Evolutionary conservation across 257 asterid species (phyloP), one percentile per base, ranked within the genome.

Genomic region (Paraleonurus japonicus): DNA sequence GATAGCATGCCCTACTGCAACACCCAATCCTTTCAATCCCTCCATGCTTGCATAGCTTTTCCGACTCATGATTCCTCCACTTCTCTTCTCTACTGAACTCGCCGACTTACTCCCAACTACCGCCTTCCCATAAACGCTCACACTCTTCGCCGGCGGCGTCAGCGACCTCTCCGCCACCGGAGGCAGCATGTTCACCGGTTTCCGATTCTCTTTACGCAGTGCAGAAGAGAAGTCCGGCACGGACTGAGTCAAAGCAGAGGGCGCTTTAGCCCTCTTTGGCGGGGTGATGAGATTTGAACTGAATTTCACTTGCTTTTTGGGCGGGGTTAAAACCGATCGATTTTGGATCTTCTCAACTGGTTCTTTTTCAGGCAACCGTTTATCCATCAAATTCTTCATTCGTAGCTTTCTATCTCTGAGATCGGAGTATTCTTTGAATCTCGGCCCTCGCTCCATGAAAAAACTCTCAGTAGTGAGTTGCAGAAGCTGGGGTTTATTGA

Each of bases 141-240:
- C 86, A 51, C 88, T 82, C 84, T 84, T 90, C 71, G 71, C 71
- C 53, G 87, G 83, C 43, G 97, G 90, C 17, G 96, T 86, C 54
- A 77, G 8, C 37, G 88, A 79, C 74, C 82, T 79, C 81, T 86
- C 89, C 81, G 73, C 79, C 80, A 75, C 22, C 1, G 92, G 85
- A 3, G 95, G 83, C 71, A 86, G 80, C 65, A 75, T 76, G 35
- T 73, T 47, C 12, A 58, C 65, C 30, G 98, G 99, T 76, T 80
- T 94, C 80, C 99, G 83, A 37, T 94, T 94, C 85, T 91, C 99
- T 76, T 94, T 94, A 78, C 97, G 70, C 79, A 89, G 47, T 0
- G 83, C 89, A 0, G 92, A 82, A 7, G 96, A 84, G 81, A 94
- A 91, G 67, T 94, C 96, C 23, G 98, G 98, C 61, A 91, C 96